phyloP scores from a whole-genome alignment of 768 basidiomycete species.

The Stropharia rugosoannulata region DNA sequence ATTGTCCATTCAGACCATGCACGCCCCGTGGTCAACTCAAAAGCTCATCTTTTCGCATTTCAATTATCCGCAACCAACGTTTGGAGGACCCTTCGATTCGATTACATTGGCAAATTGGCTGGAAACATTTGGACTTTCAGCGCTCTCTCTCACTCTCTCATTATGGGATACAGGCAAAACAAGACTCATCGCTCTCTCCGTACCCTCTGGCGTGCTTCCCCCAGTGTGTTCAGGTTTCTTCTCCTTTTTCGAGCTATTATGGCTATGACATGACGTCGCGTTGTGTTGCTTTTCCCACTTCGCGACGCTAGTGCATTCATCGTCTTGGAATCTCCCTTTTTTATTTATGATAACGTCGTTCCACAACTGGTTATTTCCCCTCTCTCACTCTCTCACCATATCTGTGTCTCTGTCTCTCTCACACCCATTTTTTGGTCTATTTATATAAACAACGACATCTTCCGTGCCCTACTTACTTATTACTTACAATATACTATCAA shows the following conservation, averaged over 20 bases:
- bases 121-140: conserved; percentile 5
- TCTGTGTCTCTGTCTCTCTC: neutral
- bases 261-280: too few species aligned
- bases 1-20: neutral
- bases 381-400: neutral
- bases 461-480: neutral
- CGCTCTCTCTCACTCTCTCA: neutral
- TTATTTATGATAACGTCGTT: neutral
- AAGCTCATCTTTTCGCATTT: neutral
- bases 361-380: neutral
- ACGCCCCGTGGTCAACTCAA: neutral
- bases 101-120: neutral
- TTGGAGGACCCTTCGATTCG: neutral
- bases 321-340: conserved; percentile 2
- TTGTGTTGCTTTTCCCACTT: neutral
- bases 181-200: neutral
- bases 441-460: neutral
- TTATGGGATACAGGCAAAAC: neutral
- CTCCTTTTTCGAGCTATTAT: neutral
- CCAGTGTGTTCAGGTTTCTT: neutral
- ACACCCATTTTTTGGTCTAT: neutral
- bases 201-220: neutral
- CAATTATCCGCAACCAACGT: neutral
- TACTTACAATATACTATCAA: neutral
- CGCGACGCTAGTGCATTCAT: neutral